Evolutionary conservation across 129 eudicot species (phyloP).

Genomic region (Centaurea solstitialis): DNA sequence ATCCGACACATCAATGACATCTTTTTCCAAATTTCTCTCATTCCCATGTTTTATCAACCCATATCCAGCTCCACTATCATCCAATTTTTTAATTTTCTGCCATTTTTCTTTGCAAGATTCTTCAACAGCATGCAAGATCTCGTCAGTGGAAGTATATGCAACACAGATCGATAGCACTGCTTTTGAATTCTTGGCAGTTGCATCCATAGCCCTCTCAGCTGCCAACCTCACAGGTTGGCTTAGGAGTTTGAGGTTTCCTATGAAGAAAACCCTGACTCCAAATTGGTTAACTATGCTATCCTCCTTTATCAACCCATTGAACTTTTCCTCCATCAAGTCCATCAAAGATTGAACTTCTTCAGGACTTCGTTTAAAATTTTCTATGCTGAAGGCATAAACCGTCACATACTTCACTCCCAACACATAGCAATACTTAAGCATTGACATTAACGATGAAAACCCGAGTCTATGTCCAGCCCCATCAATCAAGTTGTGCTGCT

Average conservation of each 20-base stretch:
- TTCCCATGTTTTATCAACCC: background rate
- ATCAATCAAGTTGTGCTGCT: slow-evolving; percentile 45
- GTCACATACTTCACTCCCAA: slow-evolving; percentile 58
- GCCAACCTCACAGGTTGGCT: slow-evolving; percentile 50
- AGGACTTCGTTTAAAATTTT: slow-evolving; percentile 64
- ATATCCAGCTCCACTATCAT: slow-evolving; percentile 8
- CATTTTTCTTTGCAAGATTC: slow-evolving; percentile 44
- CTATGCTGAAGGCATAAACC: slow-evolving; percentile 75
- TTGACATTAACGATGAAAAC: slow-evolving; percentile 51
- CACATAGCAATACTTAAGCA: slow-evolving; percentile 46
- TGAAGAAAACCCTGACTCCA: slow-evolving; percentile 58
- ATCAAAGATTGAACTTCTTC: slow-evolving; percentile 67
- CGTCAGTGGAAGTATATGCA: slow-evolving; percentile 65
- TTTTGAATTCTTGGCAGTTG: slow-evolving; percentile 51
- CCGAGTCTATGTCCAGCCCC: slow-evolving; percentile 72
- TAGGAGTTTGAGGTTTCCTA: slow-evolving; percentile 52
- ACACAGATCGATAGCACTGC: slow-evolving; percentile 45
- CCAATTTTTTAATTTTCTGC: slow-evolving; percentile 17
- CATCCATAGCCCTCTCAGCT: slow-evolving; percentile 55
- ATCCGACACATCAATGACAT: slow-evolving; percentile 28
- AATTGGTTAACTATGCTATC: slow-evolving; percentile 56
- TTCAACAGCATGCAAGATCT: slow-evolving; percentile 58
- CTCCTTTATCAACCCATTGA: slow-evolving; percentile 49
- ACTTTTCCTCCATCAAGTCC: slow-evolving; percentile 60
- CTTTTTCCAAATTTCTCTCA: background rate